Base-by-base conservation (phyloP, 2,329 filamentous ascomycete species). In the Chaetomiaceae sp. region DNA sequence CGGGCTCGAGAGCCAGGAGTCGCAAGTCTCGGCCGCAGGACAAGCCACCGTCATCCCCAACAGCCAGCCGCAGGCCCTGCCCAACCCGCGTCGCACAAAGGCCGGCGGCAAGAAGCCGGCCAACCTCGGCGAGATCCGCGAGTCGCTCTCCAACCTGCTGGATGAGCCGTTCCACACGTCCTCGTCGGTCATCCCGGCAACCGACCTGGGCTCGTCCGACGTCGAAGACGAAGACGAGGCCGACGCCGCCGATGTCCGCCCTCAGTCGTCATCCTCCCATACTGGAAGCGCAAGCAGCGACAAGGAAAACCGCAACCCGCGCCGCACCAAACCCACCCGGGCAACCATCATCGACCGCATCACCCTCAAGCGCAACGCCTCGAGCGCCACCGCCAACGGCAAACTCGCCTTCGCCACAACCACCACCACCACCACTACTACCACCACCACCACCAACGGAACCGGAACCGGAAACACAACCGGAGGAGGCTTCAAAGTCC, bases 71-170 rank as follows among this genome's bases (percentile, higher is more conserved):
- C 21, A 64, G 57, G 40, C 81, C 55, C 19, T 13, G 7, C 66
- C 79, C 12, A 54, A 58, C 40, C 60, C 57, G 44, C 82, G 86
- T 44, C 81, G 86, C 38, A 84, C 42, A 31, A 77, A 75, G 50
- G 72, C n/a, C n/a, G n/a, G 73, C 14, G 75, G 73, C 46, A 81
- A 79, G 66, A 89, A 84, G 60, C 89, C 90, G 0, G 76, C 85
- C 5, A 87, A 84, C 16, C 73, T 95, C 9, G 82, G 83, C 23
- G 89, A 96, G 62, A 86, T 96, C 55, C 83, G 89, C 50, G 82
- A 92, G 65, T 89, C 87, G 0, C 73, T 96, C 6, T 95, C 88
- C 4, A 87, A 86, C 66, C 77, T 96, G 9, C 83, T 96, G 14
- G 90, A 95, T 20, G 82, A 87, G 38, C 78, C 81, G 12, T 45